These are phyloP conservation scores for Penicillium sp. DNA, from an alignment of 2,329 filamentous ascomycete species.

Conservation along the genomic window DNA sequence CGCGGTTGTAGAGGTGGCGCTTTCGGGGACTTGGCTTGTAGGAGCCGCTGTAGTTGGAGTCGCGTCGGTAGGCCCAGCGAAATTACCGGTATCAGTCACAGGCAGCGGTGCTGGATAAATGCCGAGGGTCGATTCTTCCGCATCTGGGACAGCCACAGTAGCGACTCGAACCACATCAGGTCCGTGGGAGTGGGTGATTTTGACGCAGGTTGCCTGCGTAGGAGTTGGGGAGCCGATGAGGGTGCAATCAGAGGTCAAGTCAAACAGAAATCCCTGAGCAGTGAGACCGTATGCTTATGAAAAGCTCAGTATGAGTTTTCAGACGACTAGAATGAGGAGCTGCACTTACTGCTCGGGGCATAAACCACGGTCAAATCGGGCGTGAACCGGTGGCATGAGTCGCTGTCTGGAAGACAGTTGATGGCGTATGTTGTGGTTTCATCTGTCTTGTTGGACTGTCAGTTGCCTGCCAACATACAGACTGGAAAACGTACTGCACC, in stretches of 20 bases:
- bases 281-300: conserved; percentile 2
- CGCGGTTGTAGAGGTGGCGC: neutral
- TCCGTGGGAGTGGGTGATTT: neutral
- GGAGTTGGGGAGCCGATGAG: neutral
- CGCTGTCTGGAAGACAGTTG: conserved; percentile 4
- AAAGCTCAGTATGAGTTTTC: too few relatives aligned
- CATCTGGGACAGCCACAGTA: conserved; percentile 1
- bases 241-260: conserved; percentile 3
- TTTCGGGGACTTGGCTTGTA: neutral
- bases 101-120: conserved; percentile 5
- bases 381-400: neutral
- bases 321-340: too few relatives aligned
- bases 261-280: conserved; percentile 1
- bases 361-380: conserved; percentile 7
- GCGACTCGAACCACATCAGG: neutral
- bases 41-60: neutral
- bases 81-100: conserved; percentile 1
- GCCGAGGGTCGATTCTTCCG: neutral
- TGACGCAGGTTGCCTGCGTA: neutral
- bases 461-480: neutral
- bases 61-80: neutral
- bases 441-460: neutral
- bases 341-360: conserved; percentile 1
- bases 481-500: neutral
- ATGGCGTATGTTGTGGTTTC: conserved; percentile 4